Percentiles rank a stretch among this genome's conserved stretches.
Conservation (phyloP, 768 basidiomycete species). For the Grammothele lineata region DNA sequence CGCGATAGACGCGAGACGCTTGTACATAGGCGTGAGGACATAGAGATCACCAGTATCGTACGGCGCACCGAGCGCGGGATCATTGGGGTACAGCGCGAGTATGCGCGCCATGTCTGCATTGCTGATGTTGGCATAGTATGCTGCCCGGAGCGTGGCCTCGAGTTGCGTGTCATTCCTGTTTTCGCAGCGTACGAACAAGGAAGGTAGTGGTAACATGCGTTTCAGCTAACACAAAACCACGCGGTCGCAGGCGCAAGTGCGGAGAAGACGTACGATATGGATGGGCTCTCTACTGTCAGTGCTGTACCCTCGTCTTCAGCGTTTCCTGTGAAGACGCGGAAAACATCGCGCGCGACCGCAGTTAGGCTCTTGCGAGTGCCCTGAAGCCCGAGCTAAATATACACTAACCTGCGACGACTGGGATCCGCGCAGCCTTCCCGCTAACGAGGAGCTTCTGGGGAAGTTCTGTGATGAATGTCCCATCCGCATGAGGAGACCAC, state of each 20-base stretch:
- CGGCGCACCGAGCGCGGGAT: constrained; percentile 39
- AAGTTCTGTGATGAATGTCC: constrained; percentile 39
- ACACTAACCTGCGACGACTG: constrained; percentile 42
- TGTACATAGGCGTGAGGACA: constrained; percentile 13
- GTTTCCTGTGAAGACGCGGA: background rate
- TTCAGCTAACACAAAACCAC: no score
- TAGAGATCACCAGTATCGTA: constrained; percentile 37
- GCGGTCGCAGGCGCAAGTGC: background rate
- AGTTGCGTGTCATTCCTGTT: constrained; percentile 19
- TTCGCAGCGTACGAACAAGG: background rate
- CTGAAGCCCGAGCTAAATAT: no score
- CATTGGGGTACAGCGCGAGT: constrained; percentile 37
- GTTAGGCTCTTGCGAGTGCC: no score
- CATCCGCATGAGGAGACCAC: constrained; percentile 49
- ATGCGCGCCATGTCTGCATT: constrained; percentile 20
- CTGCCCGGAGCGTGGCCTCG: constrained; percentile 9
- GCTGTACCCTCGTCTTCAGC: constrained; percentile 55
- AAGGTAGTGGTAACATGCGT: no score
- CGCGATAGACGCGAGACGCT: constrained; percentile 22
- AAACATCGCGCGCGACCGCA: no score
- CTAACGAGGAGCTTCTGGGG: constrained; percentile 37
- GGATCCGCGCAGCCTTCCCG: constrained; percentile 43
- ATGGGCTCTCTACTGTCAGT: constrained; percentile 22
- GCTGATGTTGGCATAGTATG: constrained; percentile 19
- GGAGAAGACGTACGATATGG: constrained; percentile 23